Conservation (phyloP, 2,329 filamentous ascomycete genomes). For the Penicillium sp. region DNA sequence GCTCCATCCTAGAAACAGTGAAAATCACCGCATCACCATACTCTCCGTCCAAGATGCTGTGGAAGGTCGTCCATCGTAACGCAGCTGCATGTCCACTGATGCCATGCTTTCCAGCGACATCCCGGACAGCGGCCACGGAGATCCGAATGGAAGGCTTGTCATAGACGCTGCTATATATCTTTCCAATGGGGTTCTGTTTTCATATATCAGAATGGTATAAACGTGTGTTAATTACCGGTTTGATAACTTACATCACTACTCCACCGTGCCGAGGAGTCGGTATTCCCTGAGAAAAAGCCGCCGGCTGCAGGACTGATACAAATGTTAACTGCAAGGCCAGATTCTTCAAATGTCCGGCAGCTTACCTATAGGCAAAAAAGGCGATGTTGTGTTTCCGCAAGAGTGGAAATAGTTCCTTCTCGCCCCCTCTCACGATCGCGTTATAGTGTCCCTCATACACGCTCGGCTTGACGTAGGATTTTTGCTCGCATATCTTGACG, state of each 20-base stretch:
- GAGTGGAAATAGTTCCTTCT: neutral
- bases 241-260: neutral
- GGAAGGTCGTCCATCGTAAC: conserved; percentile 1
- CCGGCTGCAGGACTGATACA: conserved; percentile 1
- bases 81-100: conserved; percentile 4
- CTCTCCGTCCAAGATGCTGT: neutral
- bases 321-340: neutral
- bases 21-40: conserved; percentile 2
- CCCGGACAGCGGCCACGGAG: neutral
- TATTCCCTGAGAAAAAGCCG: conserved; percentile 1
- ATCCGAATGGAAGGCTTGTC: neutral
- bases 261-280: conserved; percentile 2
- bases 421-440: neutral
- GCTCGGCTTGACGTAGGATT: conserved; percentile 1
- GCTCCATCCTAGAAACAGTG: neutral
- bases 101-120: neutral
- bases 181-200: neutral
- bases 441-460: conserved; percentile 9
- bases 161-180: neutral
- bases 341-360: neutral
- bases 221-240: too few relatives aligned
- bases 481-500: neutral
- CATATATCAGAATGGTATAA: neutral
- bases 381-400: conserved; percentile 1
- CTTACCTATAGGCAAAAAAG: conserved; percentile 6